Percentiles rank a stretch among this genome's conserved stretches.
These are phyloP conservation scores for Rhytidhysteron rufulum DNA, from an alignment of 2,329 filamentous ascomycete genomes.

Conservation along the genomic window DNA sequence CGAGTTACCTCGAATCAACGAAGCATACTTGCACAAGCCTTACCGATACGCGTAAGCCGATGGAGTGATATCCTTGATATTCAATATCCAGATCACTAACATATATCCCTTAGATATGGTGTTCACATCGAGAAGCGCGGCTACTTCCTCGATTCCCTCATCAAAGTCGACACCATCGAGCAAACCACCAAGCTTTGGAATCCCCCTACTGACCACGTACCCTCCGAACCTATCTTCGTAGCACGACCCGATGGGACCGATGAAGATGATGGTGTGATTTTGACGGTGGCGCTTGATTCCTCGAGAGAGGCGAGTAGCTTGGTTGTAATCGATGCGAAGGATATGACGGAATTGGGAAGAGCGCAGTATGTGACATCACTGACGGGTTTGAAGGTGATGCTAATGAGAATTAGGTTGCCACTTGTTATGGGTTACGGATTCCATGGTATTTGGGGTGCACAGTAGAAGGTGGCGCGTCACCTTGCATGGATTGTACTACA, in stretches of 20 bases:
- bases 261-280: slow-evolving; percentile 62
- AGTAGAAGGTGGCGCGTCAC: no score
- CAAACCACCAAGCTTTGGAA: slow-evolving; percentile 56
- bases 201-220: slow-evolving; percentile 55
- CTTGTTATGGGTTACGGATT: slow-evolving; percentile 9
- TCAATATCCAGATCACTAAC: no score
- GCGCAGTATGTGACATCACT: slow-evolving; percentile 44
- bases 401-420: slow-evolving; percentile 7
- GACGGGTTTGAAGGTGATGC: slow-evolving; percentile 6
- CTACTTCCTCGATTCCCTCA: slow-evolving; percentile 59
- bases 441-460: slow-evolving; percentile 5
- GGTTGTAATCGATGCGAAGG: slow-evolving; percentile 60
- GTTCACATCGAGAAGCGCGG: slow-evolving; percentile 56
- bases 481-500: no score
- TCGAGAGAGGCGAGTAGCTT: slow-evolving; percentile 59
- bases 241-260: slow-evolving; percentile 44
- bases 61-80: no score
- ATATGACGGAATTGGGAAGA: slow-evolving; percentile 60
- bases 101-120: slow-evolving; percentile 44
- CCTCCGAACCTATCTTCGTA: slow-evolving; percentile 68
- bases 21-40: slow-evolving; percentile 46
- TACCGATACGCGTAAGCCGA: slow-evolving; percentile 66
- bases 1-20: slow-evolving; percentile 64
- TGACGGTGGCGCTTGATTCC: slow-evolving; percentile 64
- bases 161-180: slow-evolving; percentile 61